Base-by-base conservation (phyloP, 1,139 yeast species). In the Debaryomycetaceae sp. region DNA sequence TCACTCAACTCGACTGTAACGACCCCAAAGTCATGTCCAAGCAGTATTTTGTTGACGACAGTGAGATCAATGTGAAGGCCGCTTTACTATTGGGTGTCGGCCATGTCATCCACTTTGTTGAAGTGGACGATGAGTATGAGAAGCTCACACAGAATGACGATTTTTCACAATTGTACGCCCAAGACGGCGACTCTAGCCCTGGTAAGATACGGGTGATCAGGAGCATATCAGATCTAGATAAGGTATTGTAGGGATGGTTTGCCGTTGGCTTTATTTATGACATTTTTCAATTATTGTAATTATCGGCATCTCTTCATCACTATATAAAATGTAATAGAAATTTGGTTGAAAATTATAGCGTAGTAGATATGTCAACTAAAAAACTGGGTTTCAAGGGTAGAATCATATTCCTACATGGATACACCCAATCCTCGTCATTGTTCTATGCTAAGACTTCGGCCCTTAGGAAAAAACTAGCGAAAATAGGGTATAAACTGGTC, bases 41-140 rank as follows among this genome's bases (percentile, higher is more conserved):
- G 17, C 67, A 68, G 46, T 80, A 81, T 58, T 91, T 87, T 59
- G 80, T 93, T 14, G 99, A 93, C 63, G 97, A 90, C 60, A 83
- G 93, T 46, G 85, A 78, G 43, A 67, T 82, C 45, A 86, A 84
- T 58, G 80, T 76, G 38, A 74, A 72, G 52, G 81, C 83, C 0
- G 84, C 90, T 45, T 59, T 60, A 42, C 63, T 72, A 42, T 63
- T 72, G 40, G 81, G 81, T 1, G 72, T 78, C 63, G 81, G 81
- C 5, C 66, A 68, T 34, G 77, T 82, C 5, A 66, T 81, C 43
- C 89, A 83, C 54, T 82, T 69, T 53, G 74, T 83, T 17, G 93
- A 85, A 52, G 50, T 66, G 29, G 76, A 72, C 31, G 60, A 59
- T 34, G 84, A 79, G 44, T 62, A 65, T 43, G 58, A 66, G 14